Base-by-base conservation (phyloP, 2,329 filamentous ascomycete species). In the Stemphylium lycopersici region DNA sequence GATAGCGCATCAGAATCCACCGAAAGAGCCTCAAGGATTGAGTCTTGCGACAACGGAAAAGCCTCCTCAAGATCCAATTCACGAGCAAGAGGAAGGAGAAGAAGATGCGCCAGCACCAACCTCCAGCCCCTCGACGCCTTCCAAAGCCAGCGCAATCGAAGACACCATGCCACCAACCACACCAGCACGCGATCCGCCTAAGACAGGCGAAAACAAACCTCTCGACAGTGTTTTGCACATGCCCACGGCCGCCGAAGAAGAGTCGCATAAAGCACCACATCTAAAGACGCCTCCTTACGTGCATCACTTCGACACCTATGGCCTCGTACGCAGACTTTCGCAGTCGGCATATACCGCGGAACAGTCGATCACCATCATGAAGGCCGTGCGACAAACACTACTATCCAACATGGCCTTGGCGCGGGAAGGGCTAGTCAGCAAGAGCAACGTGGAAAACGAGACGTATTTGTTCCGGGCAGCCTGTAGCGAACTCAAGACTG, bases 271-370 rank as follows among this genome's bases (percentile, higher is more conserved):
- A 62, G 83, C 85, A 18, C 88, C 88, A 4, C 87, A 92, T 71
- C 84, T 90, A 70, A 82, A 86, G 42, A 84, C 90, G 0, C 85
- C 90, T 6, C 90, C 88, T 1, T 96, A 96, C 71, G 87, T 96
- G 31, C 95, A 99, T 78, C 92, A 98, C 77, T 99, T 99, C 76
- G 93, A 99, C 77, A 96, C 89, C 20, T 99, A 95, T 76, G 88
- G 87, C 12, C 84, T 98, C 4, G 95, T 98, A 13, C 89, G 89
- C 69, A 86, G 91, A 66, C 85, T 99, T 13, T 83, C 87, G 15
- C 78, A 78, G 0, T 87, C 87, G 11, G 89, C 89, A 0, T 97
- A 92, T 76, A 86, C 84, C 1, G 80, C 84, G 39, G 82, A 82
- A 0, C 93, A 97, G 75, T 87, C 91, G 22, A 86, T 92, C 45